These are phyloP conservation scores for Kodamaea alishanica DNA, from an alignment of 1,139 yeast genomes.

Conservation along the genomic window DNA sequence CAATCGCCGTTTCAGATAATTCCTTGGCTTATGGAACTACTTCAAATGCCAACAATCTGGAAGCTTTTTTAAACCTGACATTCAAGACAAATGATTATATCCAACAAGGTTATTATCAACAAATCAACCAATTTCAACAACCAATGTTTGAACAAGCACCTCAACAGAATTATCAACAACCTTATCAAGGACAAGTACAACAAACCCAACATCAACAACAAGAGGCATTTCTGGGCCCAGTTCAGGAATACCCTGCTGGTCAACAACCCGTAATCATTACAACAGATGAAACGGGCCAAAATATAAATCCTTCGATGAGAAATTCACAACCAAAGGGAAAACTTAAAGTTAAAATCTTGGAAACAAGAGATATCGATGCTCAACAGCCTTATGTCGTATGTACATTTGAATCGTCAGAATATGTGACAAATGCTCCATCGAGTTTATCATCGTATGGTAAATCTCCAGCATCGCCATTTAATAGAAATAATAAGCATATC, in stretches of 20 bases:
- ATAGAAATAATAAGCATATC: conserved; percentile 9
- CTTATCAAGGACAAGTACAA: conserved; percentile 2
- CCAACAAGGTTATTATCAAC: conserved; percentile 7
- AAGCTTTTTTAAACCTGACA: conserved; percentile 25
- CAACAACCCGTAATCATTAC: conserved; percentile 40
- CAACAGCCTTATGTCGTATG: conserved; percentile 89
- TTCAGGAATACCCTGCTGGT: conserved; percentile 16
- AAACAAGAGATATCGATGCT: conserved; percentile 63
- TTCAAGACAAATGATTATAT: conserved; percentile 16
- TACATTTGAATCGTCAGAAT: conserved; percentile 89
- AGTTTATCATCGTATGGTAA: conserved; percentile 48
- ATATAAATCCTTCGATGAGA: conserved; percentile 22
- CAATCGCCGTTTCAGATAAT: conserved; percentile 61
- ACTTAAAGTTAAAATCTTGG: conserved; percentile 72
- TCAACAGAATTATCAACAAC: conserved; percentile 11
- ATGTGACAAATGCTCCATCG: conserved; percentile 72
- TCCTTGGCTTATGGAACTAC: conserved; percentile 72
- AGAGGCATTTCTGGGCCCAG: conserved; percentile 9
- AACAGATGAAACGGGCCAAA: conserved; percentile 46
- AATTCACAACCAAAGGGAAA: conserved; percentile 69
- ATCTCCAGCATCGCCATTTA: conserved; percentile 22
- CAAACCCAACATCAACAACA: conserved; percentile 15
- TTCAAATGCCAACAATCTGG: conserved; percentile 28
- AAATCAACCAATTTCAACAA: conserved; percentile 7
- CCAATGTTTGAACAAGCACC: conserved; percentile 9